These are phyloP conservation scores for Nakaseomyces kungkrabaensis DNA, from an alignment of 1,139 yeast genomes.

Conservation along the genomic window DNA sequence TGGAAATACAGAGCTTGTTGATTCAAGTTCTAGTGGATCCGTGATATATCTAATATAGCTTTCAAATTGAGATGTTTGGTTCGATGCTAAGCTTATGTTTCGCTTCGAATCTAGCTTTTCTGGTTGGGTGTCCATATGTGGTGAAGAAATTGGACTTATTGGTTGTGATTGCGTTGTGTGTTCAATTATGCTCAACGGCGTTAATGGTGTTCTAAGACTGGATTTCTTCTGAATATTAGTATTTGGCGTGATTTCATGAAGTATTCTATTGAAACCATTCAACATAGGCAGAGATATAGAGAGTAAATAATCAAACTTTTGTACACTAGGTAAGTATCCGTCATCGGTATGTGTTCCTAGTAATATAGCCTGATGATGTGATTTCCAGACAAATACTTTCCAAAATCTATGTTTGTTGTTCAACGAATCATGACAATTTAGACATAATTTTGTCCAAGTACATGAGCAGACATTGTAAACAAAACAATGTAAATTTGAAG, in stretches of 20 bases:
- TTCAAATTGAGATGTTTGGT: constrained; percentile 36
- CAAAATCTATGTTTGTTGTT: constrained; percentile 50
- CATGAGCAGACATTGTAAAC: constrained; percentile 56
- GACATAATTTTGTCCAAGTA: constrained; percentile 56
- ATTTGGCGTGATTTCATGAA: constrained; percentile 10
- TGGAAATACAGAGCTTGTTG: constrained; percentile 60
- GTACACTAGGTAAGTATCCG: constrained; percentile 42
- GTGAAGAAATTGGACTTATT: constrained; percentile 1
- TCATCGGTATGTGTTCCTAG: constrained; percentile 43
- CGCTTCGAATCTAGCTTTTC: background rate
- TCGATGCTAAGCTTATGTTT: constrained; percentile 7
- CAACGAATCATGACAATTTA: constrained; percentile 43
- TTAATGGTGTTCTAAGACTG: background rate
- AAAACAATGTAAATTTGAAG: constrained; percentile 42
- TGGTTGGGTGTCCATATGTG: background rate
- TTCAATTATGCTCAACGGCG: background rate
- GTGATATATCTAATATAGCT: constrained; percentile 72
- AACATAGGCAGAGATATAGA: constrained; percentile 58
- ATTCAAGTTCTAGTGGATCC: constrained; percentile 55
- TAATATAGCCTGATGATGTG: constrained; percentile 58
- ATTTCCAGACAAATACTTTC: constrained; percentile 64
- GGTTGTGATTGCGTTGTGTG: constrained; percentile 1
- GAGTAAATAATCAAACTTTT: constrained; percentile 48
- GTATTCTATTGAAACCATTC: constrained; percentile 36
- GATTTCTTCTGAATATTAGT: constrained; percentile 4